phyloP scores from a whole-genome alignment of 2,329 filamentous ascomycete species.

The Emmonsiellopsis sp. region DNA sequence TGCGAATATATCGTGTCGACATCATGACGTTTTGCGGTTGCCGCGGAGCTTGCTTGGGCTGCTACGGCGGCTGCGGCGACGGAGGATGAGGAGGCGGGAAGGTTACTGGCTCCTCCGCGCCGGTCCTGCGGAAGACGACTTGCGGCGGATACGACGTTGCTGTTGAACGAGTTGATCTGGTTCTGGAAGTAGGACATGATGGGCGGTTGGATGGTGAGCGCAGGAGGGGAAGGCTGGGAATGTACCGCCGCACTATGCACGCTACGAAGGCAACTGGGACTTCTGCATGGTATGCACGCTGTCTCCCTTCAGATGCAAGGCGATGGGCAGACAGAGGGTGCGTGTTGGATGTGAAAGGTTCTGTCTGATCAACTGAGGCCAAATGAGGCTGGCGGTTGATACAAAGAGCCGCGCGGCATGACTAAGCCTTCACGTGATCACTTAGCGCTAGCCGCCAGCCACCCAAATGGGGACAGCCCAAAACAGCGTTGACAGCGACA shows the following conservation, averaged over 20 bases:
- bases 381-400: no score
- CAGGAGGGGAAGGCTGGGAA: not conserved
- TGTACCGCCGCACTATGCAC: not conserved
- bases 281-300: constrained; percentile 2
- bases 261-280: not conserved
- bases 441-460: no score
- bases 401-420: no score
- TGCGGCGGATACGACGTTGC: constrained; percentile 54
- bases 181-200: constrained; percentile 59
- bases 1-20: constrained; percentile 58
- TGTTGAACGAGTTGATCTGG: constrained; percentile 55
- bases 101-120: constrained; percentile 45
- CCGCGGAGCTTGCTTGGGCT: constrained; percentile 18
- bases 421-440: no score
- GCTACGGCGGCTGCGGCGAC: constrained; percentile 2
- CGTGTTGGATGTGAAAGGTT: not conserved
- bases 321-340: not conserved
- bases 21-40: constrained; percentile 54
- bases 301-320: not conserved
- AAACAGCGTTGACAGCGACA: no score
- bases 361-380: not conserved
- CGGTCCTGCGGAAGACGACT: constrained; percentile 50
- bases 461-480: no score
- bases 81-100: constrained; percentile 50
- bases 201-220: constrained; percentile 8